Percentiles rank a stretch among this genome's conserved stretches.
Conservation (phyloP, 345 rosid species). For the Murraya paniculata region DNA sequence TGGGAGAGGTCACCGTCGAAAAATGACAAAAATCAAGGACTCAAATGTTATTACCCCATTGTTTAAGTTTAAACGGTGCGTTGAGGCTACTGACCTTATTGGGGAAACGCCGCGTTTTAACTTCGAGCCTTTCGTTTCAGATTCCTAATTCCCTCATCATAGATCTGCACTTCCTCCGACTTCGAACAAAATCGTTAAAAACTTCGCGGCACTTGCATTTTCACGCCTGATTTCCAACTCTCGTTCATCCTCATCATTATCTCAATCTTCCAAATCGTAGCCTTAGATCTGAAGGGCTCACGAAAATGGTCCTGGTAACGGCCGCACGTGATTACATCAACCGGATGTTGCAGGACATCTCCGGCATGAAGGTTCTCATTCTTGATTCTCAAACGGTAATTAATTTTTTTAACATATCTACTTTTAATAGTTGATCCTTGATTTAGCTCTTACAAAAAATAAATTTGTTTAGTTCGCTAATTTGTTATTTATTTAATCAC, state of each 20-base stretch:
- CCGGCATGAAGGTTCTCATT: constrained; percentile 99
- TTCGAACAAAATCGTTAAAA: neutral
- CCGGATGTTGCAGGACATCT: constrained; percentile 91
- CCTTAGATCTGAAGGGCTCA: constrained; percentile 27
- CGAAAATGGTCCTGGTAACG: constrained; percentile 67
- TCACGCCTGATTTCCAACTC: neutral
- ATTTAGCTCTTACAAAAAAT: neutral
- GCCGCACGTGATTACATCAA: constrained; percentile 87
- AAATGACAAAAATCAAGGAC: neutral
- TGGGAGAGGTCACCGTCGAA: neutral
- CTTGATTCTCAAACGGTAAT: constrained; percentile 93
- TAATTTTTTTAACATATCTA: neutral
- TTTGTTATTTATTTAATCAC: neutral
- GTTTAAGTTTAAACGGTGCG: neutral
- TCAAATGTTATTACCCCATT: neutral
- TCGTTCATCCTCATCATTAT: neutral
- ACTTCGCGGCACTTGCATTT: neutral
- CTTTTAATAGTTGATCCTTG: neutral
- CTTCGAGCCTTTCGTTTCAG: neutral
- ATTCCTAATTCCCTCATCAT: neutral
- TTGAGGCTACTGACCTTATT: neutral
- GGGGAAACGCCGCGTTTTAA: constrained; percentile 3
- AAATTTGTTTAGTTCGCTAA: neutral
- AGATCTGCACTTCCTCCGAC: neutral
- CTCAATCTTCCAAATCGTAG: neutral